phyloP scores from a whole-genome alignment of 331 rosid genomes.

The Prunus yedoensis region DNA sequence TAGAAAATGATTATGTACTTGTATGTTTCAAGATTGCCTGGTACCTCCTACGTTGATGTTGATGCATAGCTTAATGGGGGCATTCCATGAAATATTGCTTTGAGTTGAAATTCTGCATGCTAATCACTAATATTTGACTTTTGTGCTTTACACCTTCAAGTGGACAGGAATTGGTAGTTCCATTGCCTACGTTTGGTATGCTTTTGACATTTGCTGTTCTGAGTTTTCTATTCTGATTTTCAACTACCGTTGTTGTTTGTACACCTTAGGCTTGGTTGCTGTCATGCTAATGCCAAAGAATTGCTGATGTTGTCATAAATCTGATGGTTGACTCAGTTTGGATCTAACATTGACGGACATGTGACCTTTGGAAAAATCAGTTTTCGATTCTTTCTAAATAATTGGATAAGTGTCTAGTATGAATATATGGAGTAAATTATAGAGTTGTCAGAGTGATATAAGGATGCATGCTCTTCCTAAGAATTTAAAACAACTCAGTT shows the following conservation, averaged over 20 bases:
- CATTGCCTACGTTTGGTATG: slow-evolving; percentile 28
- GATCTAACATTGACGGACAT: slow-evolving; percentile 25
- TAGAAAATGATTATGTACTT: slow-evolving; percentile 17
- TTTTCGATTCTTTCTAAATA: slow-evolving; percentile 19
- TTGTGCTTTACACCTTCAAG: slow-evolving; percentile 30
- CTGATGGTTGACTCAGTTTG: slow-evolving; percentile 26
- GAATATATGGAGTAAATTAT: slow-evolving; percentile 19
- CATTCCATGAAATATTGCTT: slow-evolving; percentile 24
- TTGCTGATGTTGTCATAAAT: slow-evolving; percentile 26
- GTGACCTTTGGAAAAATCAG: slow-evolving; percentile 24
- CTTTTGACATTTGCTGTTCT: slow-evolving; percentile 29
- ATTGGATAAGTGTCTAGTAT: slow-evolving; percentile 12
- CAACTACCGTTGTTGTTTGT: slow-evolving; percentile 30
- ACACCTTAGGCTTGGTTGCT: slow-evolving; percentile 30
- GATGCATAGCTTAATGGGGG: slow-evolving; percentile 16
- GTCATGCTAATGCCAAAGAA: slow-evolving; percentile 38
- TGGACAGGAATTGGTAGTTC: slow-evolving; percentile 35
- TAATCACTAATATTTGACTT: slow-evolving; percentile 29
- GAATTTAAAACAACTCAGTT: slow-evolving; percentile 50
- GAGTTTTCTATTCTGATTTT: slow-evolving; percentile 38
- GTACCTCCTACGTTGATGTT: slow-evolving; percentile 25
- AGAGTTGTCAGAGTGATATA: slow-evolving; percentile 31
- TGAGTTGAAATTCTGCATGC: slow-evolving; percentile 21
- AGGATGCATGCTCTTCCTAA: slow-evolving; percentile 38
- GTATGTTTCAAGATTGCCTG: slow-evolving; percentile 16